phyloP scores from a whole-genome alignment of 2,329 filamentous ascomycete genomes.

The Pseudocercospora vitis region DNA sequence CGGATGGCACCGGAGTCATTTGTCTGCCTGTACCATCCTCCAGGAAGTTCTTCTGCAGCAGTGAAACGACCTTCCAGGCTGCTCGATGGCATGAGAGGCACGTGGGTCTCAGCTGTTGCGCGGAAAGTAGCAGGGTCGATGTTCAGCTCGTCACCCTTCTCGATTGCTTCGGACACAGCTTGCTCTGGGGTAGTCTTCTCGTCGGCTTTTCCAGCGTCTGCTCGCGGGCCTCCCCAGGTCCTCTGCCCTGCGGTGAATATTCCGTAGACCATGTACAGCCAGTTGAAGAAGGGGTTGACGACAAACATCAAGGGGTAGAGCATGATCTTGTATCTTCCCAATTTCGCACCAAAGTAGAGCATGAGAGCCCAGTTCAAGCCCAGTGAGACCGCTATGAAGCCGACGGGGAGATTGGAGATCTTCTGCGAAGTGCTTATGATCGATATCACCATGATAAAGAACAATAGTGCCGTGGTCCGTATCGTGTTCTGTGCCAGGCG shows the following conservation, averaged over 20 bases:
- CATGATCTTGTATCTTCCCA: slow-evolving; percentile 89
- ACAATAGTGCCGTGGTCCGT: slow-evolving; percentile 86
- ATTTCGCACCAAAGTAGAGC: slow-evolving; percentile 88
- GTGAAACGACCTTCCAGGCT: slow-evolving; percentile 77
- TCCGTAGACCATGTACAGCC: slow-evolving; percentile 96
- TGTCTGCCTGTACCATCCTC: slow-evolving; percentile 67
- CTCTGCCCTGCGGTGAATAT: slow-evolving; percentile 92
- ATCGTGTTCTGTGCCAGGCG: slow-evolving; percentile 97
- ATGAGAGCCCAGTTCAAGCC: slow-evolving; percentile 94
- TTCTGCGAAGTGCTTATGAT: slow-evolving; percentile 80
- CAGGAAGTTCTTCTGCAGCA: slow-evolving; percentile 64
- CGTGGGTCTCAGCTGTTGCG: slow-evolving; percentile 52
- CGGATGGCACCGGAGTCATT: slow-evolving; percentile 67
- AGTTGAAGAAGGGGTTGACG: slow-evolving; percentile 95
- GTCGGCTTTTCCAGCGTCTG: slow-evolving; percentile 81
- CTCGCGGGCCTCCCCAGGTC: slow-evolving; percentile 92
- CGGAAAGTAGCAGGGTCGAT: slow-evolving; percentile 84
- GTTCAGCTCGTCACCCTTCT: slow-evolving; percentile 82
- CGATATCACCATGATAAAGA: slow-evolving; percentile 90
- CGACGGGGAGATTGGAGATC: slow-evolving; percentile 77
- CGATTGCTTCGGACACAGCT: slow-evolving; percentile 78
- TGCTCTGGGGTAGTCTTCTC: slow-evolving; percentile 72
- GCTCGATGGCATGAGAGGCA: slow-evolving; percentile 68
- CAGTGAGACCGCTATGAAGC: slow-evolving; percentile 89
- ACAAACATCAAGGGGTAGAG: slow-evolving; percentile 95